A percentile compares a stretch with the other conserved stretches of the same genome.
phyloP scores from a whole-genome alignment of 805 yeast species.

The Cephaloascus albidus region DNA sequence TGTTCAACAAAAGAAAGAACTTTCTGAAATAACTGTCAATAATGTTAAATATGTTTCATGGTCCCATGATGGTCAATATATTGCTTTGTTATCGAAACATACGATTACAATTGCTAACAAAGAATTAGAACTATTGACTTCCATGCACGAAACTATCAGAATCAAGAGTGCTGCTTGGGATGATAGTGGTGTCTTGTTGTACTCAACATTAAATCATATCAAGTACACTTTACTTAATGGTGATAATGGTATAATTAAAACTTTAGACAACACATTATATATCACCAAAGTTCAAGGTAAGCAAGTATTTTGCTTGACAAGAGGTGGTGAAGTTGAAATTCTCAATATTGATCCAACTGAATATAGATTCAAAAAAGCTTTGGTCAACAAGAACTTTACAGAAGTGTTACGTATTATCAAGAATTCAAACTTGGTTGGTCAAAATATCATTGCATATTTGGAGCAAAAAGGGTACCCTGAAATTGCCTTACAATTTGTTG shows the following conservation, averaged over 20 bases:
- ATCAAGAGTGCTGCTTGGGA: slow-evolving; percentile 98
- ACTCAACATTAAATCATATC: slow-evolving; percentile 92
- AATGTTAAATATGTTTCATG: slow-evolving; percentile 84
- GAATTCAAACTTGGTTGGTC: slow-evolving; percentile 89
- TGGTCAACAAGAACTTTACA: slow-evolving; percentile 79
- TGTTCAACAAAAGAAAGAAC: slow-evolving; percentile 81
- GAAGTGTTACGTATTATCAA: slow-evolving; percentile 88
- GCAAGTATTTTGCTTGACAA: slow-evolving; percentile 70
- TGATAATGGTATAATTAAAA: slow-evolving; percentile 89
- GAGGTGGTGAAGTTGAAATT: slow-evolving; percentile 77
- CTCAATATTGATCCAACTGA: slow-evolving; percentile 90
- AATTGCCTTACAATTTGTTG: slow-evolving; percentile 92
- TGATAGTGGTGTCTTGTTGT: slow-evolving; percentile 81
- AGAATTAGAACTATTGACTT: slow-evolving; percentile 65
- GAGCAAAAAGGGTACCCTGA: slow-evolving; percentile 96
- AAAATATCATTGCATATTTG: slow-evolving; percentile 89
- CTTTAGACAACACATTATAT: slow-evolving; percentile 82
- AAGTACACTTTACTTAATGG: slow-evolving; percentile 91
- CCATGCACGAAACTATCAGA: slow-evolving; percentile 93
- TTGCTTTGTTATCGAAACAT: slow-evolving; percentile 87
- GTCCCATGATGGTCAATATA: slow-evolving; percentile 80
- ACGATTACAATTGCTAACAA: slow-evolving; percentile 82
- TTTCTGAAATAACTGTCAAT: slow-evolving; percentile 58
- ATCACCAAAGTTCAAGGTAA: slow-evolving; percentile 63
- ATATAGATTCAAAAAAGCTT: slow-evolving; percentile 89